These are phyloP conservation scores for Graphilbum fragrans DNA, from an alignment of 2,329 filamentous ascomycete genomes.

Conservation along the genomic window DNA sequence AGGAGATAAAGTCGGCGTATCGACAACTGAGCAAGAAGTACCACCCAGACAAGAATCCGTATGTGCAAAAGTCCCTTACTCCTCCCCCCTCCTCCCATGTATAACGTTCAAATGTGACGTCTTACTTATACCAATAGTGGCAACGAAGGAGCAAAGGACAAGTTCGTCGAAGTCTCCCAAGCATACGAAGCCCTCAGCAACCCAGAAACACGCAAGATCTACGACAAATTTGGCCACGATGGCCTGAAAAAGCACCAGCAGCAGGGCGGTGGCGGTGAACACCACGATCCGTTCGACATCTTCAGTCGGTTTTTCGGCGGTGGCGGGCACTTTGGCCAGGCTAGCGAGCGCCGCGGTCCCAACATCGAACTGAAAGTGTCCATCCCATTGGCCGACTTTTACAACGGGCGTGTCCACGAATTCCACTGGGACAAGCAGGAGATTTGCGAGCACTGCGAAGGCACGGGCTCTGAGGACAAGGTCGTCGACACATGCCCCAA, in stretches of 20 bases:
- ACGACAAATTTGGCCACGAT: slow-evolving; percentile 89
- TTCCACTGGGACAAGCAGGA: slow-evolving; percentile 90
- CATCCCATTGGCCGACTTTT: slow-evolving; percentile 79
- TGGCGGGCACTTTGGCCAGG: slow-evolving; percentile 64
- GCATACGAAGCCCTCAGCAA: slow-evolving; percentile 89
- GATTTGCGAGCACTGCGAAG: slow-evolving; percentile 86
- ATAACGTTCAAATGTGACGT: too few relatives aligned
- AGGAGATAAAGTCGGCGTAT: slow-evolving; percentile 90
- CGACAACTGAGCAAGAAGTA: slow-evolving; percentile 85
- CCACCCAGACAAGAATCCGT: slow-evolving; percentile 98
- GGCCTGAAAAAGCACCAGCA: slow-evolving; percentile 74
- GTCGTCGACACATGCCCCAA: slow-evolving; percentile 66
- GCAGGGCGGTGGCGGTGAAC: slow-evolving; percentile 47
- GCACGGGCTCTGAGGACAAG: slow-evolving; percentile 72
- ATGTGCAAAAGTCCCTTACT: slow-evolving; percentile 25
- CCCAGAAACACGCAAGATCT: slow-evolving; percentile 69
- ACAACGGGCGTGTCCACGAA: slow-evolving; percentile 75
- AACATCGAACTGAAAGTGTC: slow-evolving; percentile 80
- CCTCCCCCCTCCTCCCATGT: not conserved
- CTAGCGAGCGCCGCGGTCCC: slow-evolving; percentile 66
- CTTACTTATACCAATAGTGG: slow-evolving; percentile 43
- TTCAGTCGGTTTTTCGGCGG: slow-evolving; percentile 97
- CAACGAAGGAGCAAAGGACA: slow-evolving; percentile 69
- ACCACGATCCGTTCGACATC: slow-evolving; percentile 86
- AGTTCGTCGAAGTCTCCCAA: slow-evolving; percentile 88